Percentiles rank a stretch among this genome's conserved stretches.
These are phyloP conservation scores for Lenwebbia sp. DNA, from an alignment of 345 rosid genomes.

Conservation along the genomic window DNA sequence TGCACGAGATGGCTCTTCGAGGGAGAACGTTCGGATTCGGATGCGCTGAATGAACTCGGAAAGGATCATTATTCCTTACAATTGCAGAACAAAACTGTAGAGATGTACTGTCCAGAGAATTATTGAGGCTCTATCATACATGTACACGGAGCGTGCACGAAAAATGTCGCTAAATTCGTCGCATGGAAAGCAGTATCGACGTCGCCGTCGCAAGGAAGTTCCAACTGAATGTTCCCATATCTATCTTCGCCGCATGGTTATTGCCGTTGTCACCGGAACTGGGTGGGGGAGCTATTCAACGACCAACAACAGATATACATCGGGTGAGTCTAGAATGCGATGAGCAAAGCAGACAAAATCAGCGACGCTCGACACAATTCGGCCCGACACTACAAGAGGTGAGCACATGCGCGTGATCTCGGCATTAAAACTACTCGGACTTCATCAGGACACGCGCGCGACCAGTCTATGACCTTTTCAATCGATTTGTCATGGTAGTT, in stretches of 20 bases:
- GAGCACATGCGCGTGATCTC: neutral
- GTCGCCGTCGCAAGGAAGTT: neutral
- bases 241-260: neutral
- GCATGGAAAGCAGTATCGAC: neutral
- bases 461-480: too few species aligned
- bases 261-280: neutral
- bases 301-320: neutral
- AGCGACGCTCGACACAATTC: neutral
- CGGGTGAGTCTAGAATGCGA: neutral
- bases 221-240: neutral
- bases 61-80: neutral
- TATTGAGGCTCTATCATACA: neutral
- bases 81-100: neutral
- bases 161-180: neutral
- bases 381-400: neutral
- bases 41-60: neutral
- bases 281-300: neutral
- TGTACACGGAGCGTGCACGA: neutral
- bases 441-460: neutral
- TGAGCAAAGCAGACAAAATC: neutral
- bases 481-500: too few species aligned
- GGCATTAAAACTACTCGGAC: neutral
- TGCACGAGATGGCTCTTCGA: neutral
- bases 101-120: neutral
- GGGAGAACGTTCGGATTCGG: neutral